Conservation (phyloP, 1,284 basidiomycete genomes). For the Cutaneotrichosporon sp. region DNA sequence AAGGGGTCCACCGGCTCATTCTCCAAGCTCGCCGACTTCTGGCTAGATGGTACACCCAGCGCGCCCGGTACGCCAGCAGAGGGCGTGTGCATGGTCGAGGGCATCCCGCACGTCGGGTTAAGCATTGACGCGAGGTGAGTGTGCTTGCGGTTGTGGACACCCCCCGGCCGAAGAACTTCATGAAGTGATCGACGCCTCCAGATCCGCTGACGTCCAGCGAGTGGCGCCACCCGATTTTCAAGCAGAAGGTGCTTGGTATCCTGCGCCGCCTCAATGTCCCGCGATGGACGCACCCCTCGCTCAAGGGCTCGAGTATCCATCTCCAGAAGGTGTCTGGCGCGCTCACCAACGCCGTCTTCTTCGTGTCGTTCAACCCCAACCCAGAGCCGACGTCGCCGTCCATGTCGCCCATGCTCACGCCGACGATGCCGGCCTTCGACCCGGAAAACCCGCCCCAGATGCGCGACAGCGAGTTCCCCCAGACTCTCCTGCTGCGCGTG, state of each 20-base stretch:
- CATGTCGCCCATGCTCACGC: slow-evolving; percentile 46
- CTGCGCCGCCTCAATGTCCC: slow-evolving; percentile 40
- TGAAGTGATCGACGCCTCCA: background rate
- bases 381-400: slow-evolving; percentile 39
- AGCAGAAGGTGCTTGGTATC: slow-evolving; percentile 42
- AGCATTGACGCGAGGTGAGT: slow-evolving; percentile 69
- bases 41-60: slow-evolving; percentile 28
- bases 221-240: slow-evolving; percentile 48
- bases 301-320: slow-evolving; percentile 53
- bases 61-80: slow-evolving; percentile 15
- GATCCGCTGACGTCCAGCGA: slow-evolving; percentile 23
- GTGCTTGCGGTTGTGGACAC: background rate
- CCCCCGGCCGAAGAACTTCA: background rate
- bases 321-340: slow-evolving; percentile 82
- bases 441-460: slow-evolving; percentile 34
- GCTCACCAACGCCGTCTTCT: slow-evolving; percentile 90
- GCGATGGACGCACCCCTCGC: slow-evolving; percentile 45
- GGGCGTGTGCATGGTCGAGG: slow-evolving; percentile 53
- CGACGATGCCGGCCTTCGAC: slow-evolving; percentile 42
- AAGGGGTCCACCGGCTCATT: slow-evolving; percentile 40
- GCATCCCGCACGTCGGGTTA: slow-evolving; percentile 59
- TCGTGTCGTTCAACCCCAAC: slow-evolving; percentile 59
- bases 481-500: slow-evolving; percentile 75
- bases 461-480: slow-evolving; percentile 45
- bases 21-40: slow-evolving; percentile 44